These are phyloP conservation scores for Paraglomus brasilianum DNA, from an alignment of 192 early-diverging fungal genomes.

Conservation along the genomic window DNA sequence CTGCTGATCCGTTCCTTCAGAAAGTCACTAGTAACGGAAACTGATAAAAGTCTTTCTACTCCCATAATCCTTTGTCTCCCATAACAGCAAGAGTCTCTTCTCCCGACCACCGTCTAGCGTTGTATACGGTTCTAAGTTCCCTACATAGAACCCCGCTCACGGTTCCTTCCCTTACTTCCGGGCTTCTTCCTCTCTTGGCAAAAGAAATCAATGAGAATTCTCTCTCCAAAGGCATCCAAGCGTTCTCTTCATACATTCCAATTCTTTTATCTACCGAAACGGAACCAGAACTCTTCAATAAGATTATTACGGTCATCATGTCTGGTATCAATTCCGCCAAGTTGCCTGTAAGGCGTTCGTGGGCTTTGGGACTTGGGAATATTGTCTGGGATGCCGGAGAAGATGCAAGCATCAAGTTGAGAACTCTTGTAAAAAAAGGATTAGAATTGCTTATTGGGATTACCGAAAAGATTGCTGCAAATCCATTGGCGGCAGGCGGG, in stretches of 20 bases:
- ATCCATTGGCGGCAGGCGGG: constrained; percentile 58
- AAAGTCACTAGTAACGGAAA: too few species aligned
- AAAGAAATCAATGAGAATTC: constrained; percentile 80
- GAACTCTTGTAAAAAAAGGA: constrained; percentile 29
- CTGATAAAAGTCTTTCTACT: too few species aligned
- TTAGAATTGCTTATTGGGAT: constrained; percentile 48
- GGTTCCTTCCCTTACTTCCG: constrained; percentile 53
- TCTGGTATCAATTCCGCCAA: constrained; percentile 64
- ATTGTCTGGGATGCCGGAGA: constrained; percentile 51
- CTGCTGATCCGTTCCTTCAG: too few species aligned
- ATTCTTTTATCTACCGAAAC: constrained; percentile 46
- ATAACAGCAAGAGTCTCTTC: constrained; percentile 55
- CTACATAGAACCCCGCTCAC: constrained; percentile 34
- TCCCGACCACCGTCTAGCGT: constrained; percentile 65
- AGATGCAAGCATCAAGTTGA: constrained; percentile 31
- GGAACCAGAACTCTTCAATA: constrained; percentile 42
- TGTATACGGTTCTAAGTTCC: constrained; percentile 56
- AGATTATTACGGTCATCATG: constrained; percentile 48
- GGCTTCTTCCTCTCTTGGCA: constrained; percentile 59
- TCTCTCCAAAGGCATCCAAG: constrained; percentile 59
- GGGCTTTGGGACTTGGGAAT: constrained; percentile 60
- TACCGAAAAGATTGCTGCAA: constrained; percentile 57
- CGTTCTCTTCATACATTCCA: constrained; percentile 53
- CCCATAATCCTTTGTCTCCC: constrained; percentile 28
- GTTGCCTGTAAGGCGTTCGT: constrained; percentile 58